These are phyloP conservation scores for Parietaria judaica DNA, from an alignment of 306 rosid species.

Conservation along the genomic window DNA sequence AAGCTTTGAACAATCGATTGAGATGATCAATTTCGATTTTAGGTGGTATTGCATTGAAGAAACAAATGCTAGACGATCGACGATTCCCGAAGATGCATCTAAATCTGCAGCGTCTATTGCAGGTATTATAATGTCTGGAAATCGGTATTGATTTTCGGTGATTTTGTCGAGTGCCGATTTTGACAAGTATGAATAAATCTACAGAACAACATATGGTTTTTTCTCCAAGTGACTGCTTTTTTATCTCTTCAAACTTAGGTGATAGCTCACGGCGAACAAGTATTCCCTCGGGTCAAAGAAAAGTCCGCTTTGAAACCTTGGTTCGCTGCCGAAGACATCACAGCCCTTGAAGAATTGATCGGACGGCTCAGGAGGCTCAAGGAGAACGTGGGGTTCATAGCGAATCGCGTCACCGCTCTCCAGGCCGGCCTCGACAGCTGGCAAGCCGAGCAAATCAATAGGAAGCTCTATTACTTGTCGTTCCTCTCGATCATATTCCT, in stretches of 20 bases:
- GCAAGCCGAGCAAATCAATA: conserved; percentile 92
- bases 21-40: conserved; percentile 1
- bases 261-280: conserved; percentile 90
- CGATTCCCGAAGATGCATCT: conserved; percentile 94
- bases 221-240: neutral
- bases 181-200: neutral
- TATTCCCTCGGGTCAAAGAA: conserved; percentile 83
- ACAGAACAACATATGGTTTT: too few species aligned
- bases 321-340: conserved; percentile 61
- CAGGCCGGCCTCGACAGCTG: conserved; percentile 94
- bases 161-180: neutral
- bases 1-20: too few species aligned
- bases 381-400: conserved; percentile 91
- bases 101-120: conserved; percentile 87
- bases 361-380: conserved; percentile 78
- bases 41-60: conserved; percentile 84
- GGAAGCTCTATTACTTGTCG: conserved; percentile 79
- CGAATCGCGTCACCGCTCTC: conserved; percentile 77
- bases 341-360: conserved; percentile 73
- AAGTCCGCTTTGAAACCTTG: conserved; percentile 76
- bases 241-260: conserved; percentile 38
- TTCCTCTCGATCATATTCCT: conserved; percentile 89
- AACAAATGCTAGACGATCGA: conserved; percentile 96
- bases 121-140: conserved; percentile 32
- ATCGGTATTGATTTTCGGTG: too few species aligned